phyloP scores from a whole-genome alignment of 2,329 filamentous ascomycete genomes.

The Beauveria medogensis region DNA sequence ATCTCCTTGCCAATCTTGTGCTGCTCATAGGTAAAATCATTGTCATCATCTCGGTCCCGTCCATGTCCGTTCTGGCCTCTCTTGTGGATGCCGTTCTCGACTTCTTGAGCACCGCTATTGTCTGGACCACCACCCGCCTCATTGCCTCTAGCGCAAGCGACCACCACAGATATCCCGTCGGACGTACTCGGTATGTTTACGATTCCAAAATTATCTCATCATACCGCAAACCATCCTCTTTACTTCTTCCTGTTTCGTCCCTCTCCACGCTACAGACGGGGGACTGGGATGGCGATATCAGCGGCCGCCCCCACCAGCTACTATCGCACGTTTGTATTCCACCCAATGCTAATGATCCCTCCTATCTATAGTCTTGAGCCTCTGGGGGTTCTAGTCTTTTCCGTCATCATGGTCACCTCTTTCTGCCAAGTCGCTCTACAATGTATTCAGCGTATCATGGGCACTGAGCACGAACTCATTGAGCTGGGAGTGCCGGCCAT shows the following conservation, averaged over 20 bases:
- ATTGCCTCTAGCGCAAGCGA: constrained; percentile 59
- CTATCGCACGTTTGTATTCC: not conserved
- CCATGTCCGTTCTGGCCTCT: constrained; percentile 72
- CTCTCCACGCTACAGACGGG: not conserved
- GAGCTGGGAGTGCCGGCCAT: constrained; percentile 65
- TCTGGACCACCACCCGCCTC: constrained; percentile 68
- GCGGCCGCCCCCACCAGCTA: not conserved
- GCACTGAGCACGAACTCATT: constrained; percentile 59
- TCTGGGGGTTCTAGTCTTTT: constrained; percentile 73
- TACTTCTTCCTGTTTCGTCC: not conserved
- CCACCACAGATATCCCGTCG: constrained; percentile 70
- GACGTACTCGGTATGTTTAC: constrained; percentile 46
- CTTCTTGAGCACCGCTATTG: constrained; percentile 73
- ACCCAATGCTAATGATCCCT: constrained; percentile 15
- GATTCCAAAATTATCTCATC: not conserved
- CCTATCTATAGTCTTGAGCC: constrained; percentile 55
- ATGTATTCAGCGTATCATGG: constrained; percentile 56
- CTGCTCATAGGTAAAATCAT: constrained; percentile 69
- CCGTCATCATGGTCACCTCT: constrained; percentile 77
- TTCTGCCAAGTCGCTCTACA: constrained; percentile 72
- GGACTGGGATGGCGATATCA: not conserved
- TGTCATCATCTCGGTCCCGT: constrained; percentile 70
- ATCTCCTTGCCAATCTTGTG: constrained; percentile 68
- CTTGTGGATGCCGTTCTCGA: constrained; percentile 74
- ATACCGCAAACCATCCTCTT: not conserved